Percentiles rank a stretch among this genome's conserved stretches.
phyloP scores from a whole-genome alignment of 2,329 filamentous ascomycete genomes.

The Trichoderma guizhouense region DNA sequence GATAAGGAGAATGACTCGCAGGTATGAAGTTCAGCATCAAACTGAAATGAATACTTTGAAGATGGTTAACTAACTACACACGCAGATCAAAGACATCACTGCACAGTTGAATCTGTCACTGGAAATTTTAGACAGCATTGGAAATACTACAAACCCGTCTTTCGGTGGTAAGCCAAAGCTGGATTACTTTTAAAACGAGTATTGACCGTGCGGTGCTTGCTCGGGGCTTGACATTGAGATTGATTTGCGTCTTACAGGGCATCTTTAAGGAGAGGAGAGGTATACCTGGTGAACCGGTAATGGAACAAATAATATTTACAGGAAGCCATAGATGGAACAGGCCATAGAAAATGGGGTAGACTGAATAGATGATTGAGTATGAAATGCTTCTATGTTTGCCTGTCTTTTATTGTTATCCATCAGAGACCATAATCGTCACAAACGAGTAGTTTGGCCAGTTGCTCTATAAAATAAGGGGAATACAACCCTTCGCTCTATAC shows the following conservation, averaged over 20 bases:
- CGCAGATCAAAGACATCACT: conserved; percentile 20
- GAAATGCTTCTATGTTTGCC: background rate
- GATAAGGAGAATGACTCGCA: conserved; percentile 19
- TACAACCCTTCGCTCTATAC: background rate
- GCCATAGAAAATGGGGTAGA: background rate
- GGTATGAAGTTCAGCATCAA: background rate
- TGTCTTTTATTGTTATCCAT: background rate
- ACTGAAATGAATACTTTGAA: too few relatives aligned
- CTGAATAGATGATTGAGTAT: background rate
- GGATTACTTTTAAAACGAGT: conserved; percentile 8
- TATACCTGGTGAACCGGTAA: background rate
- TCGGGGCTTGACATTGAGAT: background rate
- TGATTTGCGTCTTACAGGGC: background rate
- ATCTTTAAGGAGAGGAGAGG: background rate
- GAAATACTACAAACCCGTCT: background rate
- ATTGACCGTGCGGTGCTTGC: background rate
- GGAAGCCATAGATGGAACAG: background rate
- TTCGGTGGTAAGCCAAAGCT: background rate
- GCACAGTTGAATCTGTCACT: conserved; percentile 35
- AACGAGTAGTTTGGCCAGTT: background rate
- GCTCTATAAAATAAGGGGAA: background rate
- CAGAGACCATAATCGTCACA: background rate
- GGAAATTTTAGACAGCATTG: conserved; percentile 48
- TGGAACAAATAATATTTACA: background rate
- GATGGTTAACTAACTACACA: background rate